These are phyloP conservation scores for Quercus agrifolia DNA, from an alignment of 306 rosid genomes.

Conservation along the genomic window DNA sequence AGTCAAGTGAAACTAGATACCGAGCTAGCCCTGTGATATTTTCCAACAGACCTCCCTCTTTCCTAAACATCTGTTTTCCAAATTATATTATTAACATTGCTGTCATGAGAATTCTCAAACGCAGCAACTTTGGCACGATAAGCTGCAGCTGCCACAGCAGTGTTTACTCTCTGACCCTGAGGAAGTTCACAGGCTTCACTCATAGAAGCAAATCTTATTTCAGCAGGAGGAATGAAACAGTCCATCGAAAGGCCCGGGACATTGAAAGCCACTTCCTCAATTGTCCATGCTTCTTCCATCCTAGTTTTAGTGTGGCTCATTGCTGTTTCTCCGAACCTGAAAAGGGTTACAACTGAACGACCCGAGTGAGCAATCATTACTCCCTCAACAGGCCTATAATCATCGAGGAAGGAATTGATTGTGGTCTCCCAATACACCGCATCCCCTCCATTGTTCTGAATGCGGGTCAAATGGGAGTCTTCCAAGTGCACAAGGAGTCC, in stretches of 20 bases:
- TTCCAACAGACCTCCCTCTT: slow-evolving; percentile 10
- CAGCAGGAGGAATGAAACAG: slow-evolving; percentile 98
- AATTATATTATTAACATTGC: slow-evolving; percentile 42
- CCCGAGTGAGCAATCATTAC: slow-evolving; percentile 96
- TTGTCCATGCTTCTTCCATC: slow-evolving; percentile 99
- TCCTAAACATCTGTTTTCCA: slow-evolving; percentile 75
- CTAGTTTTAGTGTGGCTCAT: slow-evolving; percentile 97
- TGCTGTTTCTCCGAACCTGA: slow-evolving; percentile 98
- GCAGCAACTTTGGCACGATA: slow-evolving; percentile 68
- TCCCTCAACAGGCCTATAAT: slow-evolving; percentile 86
- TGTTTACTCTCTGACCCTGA: slow-evolving; percentile 59
- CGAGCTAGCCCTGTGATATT: slow-evolving; percentile 30
- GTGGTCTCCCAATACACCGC: slow-evolving; percentile 99
- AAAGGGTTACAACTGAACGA: slow-evolving; percentile 91
- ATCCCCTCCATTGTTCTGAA: slow-evolving; percentile 95
- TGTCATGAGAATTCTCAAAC: slow-evolving; percentile 54
- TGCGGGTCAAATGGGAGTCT: slow-evolving; percentile 98
- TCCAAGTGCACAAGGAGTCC: slow-evolving; percentile 94
- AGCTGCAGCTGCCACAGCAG: slow-evolving; percentile 44
- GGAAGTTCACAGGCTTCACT: slow-evolving; percentile 76
- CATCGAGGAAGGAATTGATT: slow-evolving; percentile 89
- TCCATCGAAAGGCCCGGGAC: slow-evolving; percentile 94
- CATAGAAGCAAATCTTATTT: slow-evolving; percentile 85
- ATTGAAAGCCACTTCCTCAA: slow-evolving; percentile 95
- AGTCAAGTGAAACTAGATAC: slow-evolving; percentile 46